Base-by-base conservation (phyloP, 768 basidiomycete genomes). In the Russula emetica region DNA sequence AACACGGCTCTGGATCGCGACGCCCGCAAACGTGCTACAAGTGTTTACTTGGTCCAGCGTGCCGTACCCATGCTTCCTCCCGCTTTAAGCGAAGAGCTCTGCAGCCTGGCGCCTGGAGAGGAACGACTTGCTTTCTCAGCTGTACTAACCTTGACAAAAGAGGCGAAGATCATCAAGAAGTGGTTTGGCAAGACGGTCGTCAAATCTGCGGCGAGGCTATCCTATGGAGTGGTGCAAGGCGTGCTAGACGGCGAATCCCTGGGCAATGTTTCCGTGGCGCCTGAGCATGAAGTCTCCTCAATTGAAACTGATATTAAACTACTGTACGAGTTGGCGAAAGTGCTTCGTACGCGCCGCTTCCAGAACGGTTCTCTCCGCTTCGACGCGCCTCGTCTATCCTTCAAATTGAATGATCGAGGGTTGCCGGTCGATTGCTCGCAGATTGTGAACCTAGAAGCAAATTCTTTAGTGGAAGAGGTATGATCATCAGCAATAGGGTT, bases 1-100 rank as follows among this genome's bases (percentile, higher is more conserved):
- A 94, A 94, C 73, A 97, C 95, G 13, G 91, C 97, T n/a, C 79
- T 99, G 70, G 97, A 99, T 71, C 92, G 97, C 26, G 97, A 99
- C 76, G 97, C 97, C 45, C 87, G 95, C 68, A 98, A 98, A 76
- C 83, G 95, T 63, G 97, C 95, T 30, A 98, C 94, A 2, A 94
- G 91, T 70, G 97, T 99, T 53, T 98, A 98, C 72, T 88, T 99
- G 50, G 86, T 98, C 30, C 97, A 99, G 74, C 86, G 96, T 60
- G 86, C 89, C 24, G 96, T 98, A 14, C 95, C 96, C 2, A 99
- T 99, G 97, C 79, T 99, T 10, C 97, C 97, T 2, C 93, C 94
- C 30, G 80, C 87, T n/a, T 78, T 99, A 50, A 91, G 88, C 71
- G 95, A 98, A 74, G 86, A 94, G 69, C 80, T 95, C 16, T 99